Evolutionary conservation across 768 basidiomycete genomes (phyloP).

Genomic region (Sporobolomyces phaffii): DNA sequence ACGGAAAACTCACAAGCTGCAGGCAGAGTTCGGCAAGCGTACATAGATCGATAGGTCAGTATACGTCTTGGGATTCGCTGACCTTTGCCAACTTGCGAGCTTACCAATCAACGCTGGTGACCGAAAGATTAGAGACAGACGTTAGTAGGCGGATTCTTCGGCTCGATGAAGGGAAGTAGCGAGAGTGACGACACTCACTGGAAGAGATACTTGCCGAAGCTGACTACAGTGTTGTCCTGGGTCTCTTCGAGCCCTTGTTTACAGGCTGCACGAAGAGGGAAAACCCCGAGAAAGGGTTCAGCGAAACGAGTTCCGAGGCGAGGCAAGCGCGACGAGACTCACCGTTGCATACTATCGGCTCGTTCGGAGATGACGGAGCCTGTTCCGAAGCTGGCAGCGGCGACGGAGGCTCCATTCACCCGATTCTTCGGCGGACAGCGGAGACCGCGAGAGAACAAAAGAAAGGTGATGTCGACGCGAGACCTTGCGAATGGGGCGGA

Average conservation of each 20-base stretch:
- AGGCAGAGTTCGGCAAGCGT: too few relatives aligned
- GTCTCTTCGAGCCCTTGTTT: constrained; percentile 31
- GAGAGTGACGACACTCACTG: constrained; percentile 12
- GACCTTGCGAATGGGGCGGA: too few relatives aligned
- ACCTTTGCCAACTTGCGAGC: too few relatives aligned
- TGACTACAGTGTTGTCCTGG: constrained; percentile 31
- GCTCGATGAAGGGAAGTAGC: neutral
- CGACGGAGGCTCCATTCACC: too few relatives aligned
- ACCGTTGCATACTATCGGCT: constrained; percentile 30
- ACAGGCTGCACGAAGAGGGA: constrained; percentile 6
- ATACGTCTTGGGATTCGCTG: too few relatives aligned
- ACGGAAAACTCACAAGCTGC: too few relatives aligned
- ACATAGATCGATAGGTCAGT: too few relatives aligned
- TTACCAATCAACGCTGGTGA: constrained; percentile 4
- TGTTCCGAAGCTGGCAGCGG: too few relatives aligned
- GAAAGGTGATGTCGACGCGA: too few relatives aligned
- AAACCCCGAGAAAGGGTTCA: neutral
- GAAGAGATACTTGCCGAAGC: constrained; percentile 32
- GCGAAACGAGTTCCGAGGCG: neutral
- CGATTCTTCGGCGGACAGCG: too few relatives aligned
- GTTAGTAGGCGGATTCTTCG: neutral
- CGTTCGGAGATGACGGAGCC: neutral
- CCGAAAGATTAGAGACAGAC: neutral
- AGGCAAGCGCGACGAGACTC: neutral
- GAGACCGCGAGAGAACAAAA: neutral